phyloP scores from a whole-genome alignment of 2,329 filamentous ascomycete genomes.

The Epichloe elymi region DNA sequence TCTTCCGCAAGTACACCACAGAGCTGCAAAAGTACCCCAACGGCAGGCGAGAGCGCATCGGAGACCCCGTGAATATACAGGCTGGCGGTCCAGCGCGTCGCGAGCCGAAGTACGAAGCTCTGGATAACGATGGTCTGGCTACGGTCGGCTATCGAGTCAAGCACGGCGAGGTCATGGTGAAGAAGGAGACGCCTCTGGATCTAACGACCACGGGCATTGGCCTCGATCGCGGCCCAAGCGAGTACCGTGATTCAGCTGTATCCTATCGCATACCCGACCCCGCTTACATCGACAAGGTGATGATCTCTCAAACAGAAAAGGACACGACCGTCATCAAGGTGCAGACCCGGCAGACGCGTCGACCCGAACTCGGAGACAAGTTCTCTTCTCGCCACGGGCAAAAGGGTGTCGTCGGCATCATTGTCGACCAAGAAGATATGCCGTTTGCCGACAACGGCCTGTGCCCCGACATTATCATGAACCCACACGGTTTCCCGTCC shows the following conservation, averaged over 20 bases:
- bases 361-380: constrained; percentile 93
- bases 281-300: constrained; percentile 89
- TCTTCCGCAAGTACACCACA: constrained; percentile 88
- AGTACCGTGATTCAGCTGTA: constrained; percentile 54
- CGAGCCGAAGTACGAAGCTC: constrained; percentile 54
- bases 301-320: constrained; percentile 79
- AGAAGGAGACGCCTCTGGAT: constrained; percentile 77
- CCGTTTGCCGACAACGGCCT: constrained; percentile 86
- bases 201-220: constrained; percentile 61
- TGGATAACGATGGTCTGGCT: constrained; percentile 80
- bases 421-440: constrained; percentile 93
- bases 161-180: constrained; percentile 73
- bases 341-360: constrained; percentile 86
- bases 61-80: constrained; percentile 38
- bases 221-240: constrained; percentile 47
- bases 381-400: constrained; percentile 98
- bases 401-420: constrained; percentile 94
- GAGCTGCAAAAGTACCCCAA: constrained; percentile 85
- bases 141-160: constrained; percentile 72
- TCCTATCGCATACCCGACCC: constrained; percentile 76
- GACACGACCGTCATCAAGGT: constrained; percentile 85
- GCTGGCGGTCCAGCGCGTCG: constrained; percentile 45
- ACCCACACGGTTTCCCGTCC: constrained; percentile 97
- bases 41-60: constrained; percentile 54
- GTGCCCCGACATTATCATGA: constrained; percentile 99